Evolutionary conservation across 2,329 filamentous ascomycete genomes (phyloP), one percentile per base, ranked within the genome.

Genomic region (Colletotrichum agaves): DNA sequence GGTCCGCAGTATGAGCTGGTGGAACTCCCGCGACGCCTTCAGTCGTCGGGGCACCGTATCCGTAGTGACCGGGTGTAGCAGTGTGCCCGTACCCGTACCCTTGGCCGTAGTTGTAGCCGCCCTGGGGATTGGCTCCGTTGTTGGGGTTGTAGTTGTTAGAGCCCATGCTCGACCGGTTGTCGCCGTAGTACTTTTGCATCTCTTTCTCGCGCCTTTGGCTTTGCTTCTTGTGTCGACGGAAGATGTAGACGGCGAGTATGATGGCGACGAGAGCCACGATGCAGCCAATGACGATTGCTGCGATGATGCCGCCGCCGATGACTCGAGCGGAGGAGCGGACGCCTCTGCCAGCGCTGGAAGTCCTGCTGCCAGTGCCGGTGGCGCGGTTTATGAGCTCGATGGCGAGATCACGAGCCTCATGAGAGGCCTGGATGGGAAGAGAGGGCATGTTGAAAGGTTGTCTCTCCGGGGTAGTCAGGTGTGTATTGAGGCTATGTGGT

Each of bases 171-270:
- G 61, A 64, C 11, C 64, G 64, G 53, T 53, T 58, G 41, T 64
- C 47, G 19, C 61, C 64, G 37, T 64, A 64, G 53, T 64, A 64
- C 17, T 67, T 67, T 11, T 43, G n/a, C 61, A 64, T 64, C 53
- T 64, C 64, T 46, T 67, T 55, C n/a, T 47, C 7, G 12, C 47
- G 53, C 1, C 15, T 47, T 4, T 19, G 19, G 15, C 59, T 17
- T 15, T 37, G 50, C 5, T 17, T 67, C 47, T 53, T 52, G 53
- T 47, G 35, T 4, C 64, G 61, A 15, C 61, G 64, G 39, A 59
- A 55, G 2, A 67, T 7, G 23, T n/a, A 27, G 47, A 47, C 23
- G 15, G 10, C 37, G 17, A 59, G 12, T 31, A 67, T 7, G 13
- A 67, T 3, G 2, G 21, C 2, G 5, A 13, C 64, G 15, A 67